A percentile compares a stretch with the other conserved stretches of the same genome.
These are phyloP conservation scores for Aspergillus sojae DNA, from an alignment of 2,329 filamentous ascomycete species.

Conservation along the genomic window DNA sequence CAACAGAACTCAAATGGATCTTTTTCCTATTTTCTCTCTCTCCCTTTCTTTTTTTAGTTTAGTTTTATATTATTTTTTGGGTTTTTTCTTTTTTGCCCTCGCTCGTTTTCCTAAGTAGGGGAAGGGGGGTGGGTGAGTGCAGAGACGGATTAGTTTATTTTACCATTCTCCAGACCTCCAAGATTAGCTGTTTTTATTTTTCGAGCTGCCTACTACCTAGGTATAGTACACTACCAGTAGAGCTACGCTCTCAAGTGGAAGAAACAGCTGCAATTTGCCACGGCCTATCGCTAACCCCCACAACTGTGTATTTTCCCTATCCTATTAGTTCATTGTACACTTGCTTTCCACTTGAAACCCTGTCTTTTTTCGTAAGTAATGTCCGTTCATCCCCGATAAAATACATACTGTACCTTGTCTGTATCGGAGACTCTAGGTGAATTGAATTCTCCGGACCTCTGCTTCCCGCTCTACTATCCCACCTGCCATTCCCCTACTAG, in stretches of 20 bases:
- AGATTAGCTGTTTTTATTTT: neutral
- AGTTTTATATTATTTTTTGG: too few relatives aligned
- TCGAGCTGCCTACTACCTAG: neutral
- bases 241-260: neutral
- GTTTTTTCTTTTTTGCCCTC: neutral
- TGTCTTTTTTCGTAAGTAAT: conserved; percentile 5
- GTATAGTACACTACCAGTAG: neutral
- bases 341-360: neutral
- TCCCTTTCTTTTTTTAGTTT: conserved; percentile 11
- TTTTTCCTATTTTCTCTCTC: neutral
- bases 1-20: conserved; percentile 15
- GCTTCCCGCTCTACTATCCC: conserved; percentile 24
- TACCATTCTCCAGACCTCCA: neutral
- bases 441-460: conserved; percentile 29
- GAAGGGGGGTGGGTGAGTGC: neutral
- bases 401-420: conserved; percentile 17
- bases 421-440: conserved; percentile 25
- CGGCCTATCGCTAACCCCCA: conserved; percentile 23
- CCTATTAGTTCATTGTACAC: conserved; percentile 2
- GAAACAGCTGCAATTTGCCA: conserved; percentile 23
- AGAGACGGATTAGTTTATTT: neutral
- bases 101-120: neutral
- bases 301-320: conserved; percentile 14
- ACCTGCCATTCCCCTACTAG: conserved; percentile 14
- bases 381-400: conserved; percentile 16